Conservation (phyloP, 345 rosid genomes). For the Camelina laxa region DNA sequence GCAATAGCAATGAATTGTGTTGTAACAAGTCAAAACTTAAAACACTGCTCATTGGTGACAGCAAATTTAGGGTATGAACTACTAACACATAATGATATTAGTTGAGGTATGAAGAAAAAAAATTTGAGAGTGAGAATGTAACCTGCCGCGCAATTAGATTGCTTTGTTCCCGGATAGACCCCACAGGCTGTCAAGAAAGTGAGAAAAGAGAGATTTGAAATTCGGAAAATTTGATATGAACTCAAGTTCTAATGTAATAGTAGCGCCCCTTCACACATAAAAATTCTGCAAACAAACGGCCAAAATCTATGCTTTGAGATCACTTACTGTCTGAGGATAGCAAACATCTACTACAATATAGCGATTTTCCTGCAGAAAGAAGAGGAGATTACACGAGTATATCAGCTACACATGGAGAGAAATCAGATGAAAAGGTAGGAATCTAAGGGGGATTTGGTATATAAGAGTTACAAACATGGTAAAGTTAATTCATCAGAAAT, state of each 20-base stretch:
- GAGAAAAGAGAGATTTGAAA: constrained; percentile 3
- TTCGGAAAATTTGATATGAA: constrained; percentile 10
- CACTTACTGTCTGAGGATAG: constrained; percentile 80
- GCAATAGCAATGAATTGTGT: background rate
- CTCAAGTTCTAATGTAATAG: constrained; percentile 14
- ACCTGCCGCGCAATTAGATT: constrained; percentile 87
- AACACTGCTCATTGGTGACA: constrained; percentile 17
- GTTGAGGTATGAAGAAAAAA: background rate
- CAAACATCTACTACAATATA: constrained; percentile 85
- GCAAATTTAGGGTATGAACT: constrained; percentile 3
- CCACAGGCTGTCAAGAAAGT: constrained; percentile 70
- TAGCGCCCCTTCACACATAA: constrained; percentile 8
- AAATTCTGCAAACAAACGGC: background rate
- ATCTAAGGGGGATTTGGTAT: background rate
- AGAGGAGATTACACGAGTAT: constrained; percentile 5
- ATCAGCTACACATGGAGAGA: constrained; percentile 8
- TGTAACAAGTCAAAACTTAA: background rate
- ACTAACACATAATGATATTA: constrained; percentile 15
- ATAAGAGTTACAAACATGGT: background rate
- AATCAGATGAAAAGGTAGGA: background rate
- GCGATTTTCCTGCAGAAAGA: constrained; percentile 84
- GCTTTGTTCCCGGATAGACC: constrained; percentile 85
- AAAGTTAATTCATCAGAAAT: constrained; percentile 6
- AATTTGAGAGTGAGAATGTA: constrained; percentile 16
- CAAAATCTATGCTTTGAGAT: background rate